Evolutionary conservation across 805 yeast species (phyloP).

Genomic region (Candida dajiaensis): DNA sequence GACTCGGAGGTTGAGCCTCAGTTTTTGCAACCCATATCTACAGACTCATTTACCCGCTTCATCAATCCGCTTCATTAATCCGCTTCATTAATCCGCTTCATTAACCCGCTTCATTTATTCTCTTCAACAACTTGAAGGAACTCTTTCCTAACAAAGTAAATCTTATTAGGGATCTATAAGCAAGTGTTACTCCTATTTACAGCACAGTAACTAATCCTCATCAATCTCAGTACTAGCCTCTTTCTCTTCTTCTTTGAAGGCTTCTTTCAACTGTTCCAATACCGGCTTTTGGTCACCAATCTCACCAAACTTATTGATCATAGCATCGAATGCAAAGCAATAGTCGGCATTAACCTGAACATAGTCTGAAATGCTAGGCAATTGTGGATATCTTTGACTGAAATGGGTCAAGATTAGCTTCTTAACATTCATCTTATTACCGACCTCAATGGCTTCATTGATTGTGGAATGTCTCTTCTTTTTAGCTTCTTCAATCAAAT

Average conservation of each 20-base stretch:
- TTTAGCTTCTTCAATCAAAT: slow-evolving; percentile 67
- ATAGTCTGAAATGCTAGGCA: slow-evolving; percentile 34
- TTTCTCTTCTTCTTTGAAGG: slow-evolving; percentile 26
- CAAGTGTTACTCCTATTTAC: not conserved
- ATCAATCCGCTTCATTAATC: no score
- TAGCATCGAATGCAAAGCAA: slow-evolving; percentile 63
- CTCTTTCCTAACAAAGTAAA: no score
- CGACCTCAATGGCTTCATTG: slow-evolving; percentile 74
- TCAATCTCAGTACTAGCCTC: slow-evolving; percentile 15
- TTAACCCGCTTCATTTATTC: not conserved
- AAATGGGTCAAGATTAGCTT: slow-evolving; percentile 82
- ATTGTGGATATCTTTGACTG: slow-evolving; percentile 77
- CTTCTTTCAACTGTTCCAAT: slow-evolving; percentile 24
- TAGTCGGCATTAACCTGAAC: slow-evolving; percentile 26
- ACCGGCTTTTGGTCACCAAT: slow-evolving; percentile 32
- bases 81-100: no score
- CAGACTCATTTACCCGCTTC: no score
- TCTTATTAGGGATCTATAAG: not conserved
- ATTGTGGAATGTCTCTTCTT: slow-evolving; percentile 84
- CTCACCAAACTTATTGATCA: slow-evolving; percentile 42
- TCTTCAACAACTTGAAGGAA: no score
- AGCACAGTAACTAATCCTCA: slow-evolving; percentile 2
- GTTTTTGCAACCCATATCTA: no score
- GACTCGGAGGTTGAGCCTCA: no score
- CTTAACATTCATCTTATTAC: slow-evolving; percentile 64